Percentiles rank a stretch among this genome's conserved stretches.
These are phyloP conservation scores for Fragilariopsis cylindrus DNA, from an alignment of 108 stramenopile species.

Conservation along the genomic window DNA sequence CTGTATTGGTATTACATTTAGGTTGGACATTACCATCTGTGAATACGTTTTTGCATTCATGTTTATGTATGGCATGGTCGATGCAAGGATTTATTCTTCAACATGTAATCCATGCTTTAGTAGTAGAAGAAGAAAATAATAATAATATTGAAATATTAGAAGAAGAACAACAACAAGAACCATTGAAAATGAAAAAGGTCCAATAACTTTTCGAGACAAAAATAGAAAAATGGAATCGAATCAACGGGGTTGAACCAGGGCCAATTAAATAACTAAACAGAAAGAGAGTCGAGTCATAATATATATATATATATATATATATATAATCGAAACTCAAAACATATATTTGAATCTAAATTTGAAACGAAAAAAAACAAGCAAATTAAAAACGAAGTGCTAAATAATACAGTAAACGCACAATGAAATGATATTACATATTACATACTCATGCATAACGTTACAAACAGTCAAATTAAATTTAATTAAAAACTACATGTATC, in stretches of 20 bases:
- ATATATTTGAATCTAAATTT: background rate
- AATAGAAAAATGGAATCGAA: background rate
- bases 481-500: too few species aligned
- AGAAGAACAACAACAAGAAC: background rate
- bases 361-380: too few species aligned
- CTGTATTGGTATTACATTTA: conserved; percentile 70
- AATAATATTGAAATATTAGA: background rate
- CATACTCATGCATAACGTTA: too few species aligned
- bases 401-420: too few species aligned
- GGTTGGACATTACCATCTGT: conserved; percentile 55
- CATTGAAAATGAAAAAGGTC: background rate
- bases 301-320: background rate
- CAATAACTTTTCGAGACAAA: background rate
- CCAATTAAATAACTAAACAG: background rate
- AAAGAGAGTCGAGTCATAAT: background rate
- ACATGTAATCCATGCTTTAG: conserved; percentile 30
- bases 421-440: too few species aligned
- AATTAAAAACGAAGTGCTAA: too few species aligned
- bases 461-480: too few species aligned
- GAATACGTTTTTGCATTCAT: conserved; percentile 79
- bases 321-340: background rate
- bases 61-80: conserved; percentile 77
- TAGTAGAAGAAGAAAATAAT: conserved; percentile 7
- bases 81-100: conserved; percentile 71
- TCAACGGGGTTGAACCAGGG: background rate